Evolutionary conservation across 2,329 filamentous ascomycete genomes (phyloP).

Genomic region (Elsinoe fawcettii): DNA sequence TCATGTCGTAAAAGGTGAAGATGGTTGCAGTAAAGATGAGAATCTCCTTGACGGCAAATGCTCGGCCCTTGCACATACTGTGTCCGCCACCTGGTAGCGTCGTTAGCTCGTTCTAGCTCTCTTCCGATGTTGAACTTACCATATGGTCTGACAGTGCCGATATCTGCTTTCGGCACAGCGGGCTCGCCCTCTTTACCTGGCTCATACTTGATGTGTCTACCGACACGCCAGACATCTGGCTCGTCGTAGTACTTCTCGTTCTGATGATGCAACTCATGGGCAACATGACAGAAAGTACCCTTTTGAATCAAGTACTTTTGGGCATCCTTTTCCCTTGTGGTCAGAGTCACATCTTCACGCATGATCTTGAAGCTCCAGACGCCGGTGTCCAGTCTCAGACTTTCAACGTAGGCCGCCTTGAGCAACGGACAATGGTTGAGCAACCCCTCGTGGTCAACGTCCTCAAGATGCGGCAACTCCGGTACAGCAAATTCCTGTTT

Average conservation of each 20-base stretch:
- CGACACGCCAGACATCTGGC: conserved; percentile 27
- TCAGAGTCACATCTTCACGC: conserved; percentile 30
- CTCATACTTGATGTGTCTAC: conserved; percentile 30
- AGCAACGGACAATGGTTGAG: conserved; percentile 29
- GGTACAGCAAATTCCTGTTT: conserved; percentile 27
- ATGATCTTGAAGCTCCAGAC: conserved; percentile 31
- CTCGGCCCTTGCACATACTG: conserved; percentile 43
- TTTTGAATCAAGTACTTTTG: conserved; percentile 28
- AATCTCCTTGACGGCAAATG: conserved; percentile 44
- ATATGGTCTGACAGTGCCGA: conserved; percentile 41
- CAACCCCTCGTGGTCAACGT: conserved; percentile 29
- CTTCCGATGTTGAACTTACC: conserved; percentile 21
- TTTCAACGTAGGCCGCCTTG: conserved; percentile 34
- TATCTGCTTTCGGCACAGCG: conserved; percentile 27
- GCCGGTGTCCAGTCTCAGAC: conserved; percentile 30
- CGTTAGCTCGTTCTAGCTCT: neutral
- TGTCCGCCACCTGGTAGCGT: conserved; percentile 35
- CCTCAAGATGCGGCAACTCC: conserved; percentile 27
- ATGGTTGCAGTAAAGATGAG: conserved; percentile 46
- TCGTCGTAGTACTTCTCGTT: conserved; percentile 30
- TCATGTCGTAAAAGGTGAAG: conserved; percentile 50
- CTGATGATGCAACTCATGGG: conserved; percentile 32
- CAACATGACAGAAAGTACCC: conserved; percentile 31
- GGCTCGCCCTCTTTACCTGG: conserved; percentile 19
- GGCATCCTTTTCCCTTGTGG: conserved; percentile 27